A percentile compares a stretch with the other conserved stretches of the same genome.
These are phyloP conservation scores for Raffaelea ambrosiae DNA, from an alignment of 2,329 filamentous ascomycete species.

Conservation along the genomic window DNA sequence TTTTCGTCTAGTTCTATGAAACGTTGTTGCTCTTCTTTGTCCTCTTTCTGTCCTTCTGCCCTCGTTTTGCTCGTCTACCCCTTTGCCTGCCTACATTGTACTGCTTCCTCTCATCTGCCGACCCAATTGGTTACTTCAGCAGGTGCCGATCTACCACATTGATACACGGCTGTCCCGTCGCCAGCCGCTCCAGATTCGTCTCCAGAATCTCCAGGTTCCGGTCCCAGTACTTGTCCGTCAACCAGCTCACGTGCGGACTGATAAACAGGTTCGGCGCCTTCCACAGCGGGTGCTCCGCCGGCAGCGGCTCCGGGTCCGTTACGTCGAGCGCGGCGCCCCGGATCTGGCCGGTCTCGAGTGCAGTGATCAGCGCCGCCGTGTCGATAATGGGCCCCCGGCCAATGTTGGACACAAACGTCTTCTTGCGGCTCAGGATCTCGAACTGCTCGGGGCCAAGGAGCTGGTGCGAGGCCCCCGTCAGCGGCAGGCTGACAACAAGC, in stretches of 20 bases:
- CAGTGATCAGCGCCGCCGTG: conserved; percentile 36
- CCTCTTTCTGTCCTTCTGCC: no score
- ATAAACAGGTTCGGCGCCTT: conserved; percentile 9
- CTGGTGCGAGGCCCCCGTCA: conserved; percentile 27
- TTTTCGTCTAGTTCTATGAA: no score
- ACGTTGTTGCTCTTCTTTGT: no score
- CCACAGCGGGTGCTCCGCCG: conserved; percentile 7
- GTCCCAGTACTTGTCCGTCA: conserved; percentile 1
- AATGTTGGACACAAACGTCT: conserved; percentile 40
- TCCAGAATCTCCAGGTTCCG: conserved; percentile 5
- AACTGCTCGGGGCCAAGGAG: conserved; percentile 30
- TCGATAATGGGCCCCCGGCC: conserved; percentile 39
- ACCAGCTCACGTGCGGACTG: conserved; percentile 19
- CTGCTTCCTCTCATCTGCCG: no score
- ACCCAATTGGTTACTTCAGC: no score
- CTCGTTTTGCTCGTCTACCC: no score
- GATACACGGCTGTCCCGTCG: background rate
- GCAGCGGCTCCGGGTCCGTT: conserved; percentile 22
- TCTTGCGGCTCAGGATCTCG: conserved; percentile 18
- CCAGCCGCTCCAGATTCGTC: conserved; percentile 4
- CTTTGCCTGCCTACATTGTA: no score
- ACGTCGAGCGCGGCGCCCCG: conserved; percentile 41
- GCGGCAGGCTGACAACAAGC: conserved; percentile 30
- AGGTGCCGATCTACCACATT: background rate
- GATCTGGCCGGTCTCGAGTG: conserved; percentile 30